Base-by-base conservation (phyloP, 768 basidiomycete species). In the Filobasidium floriforme region DNA sequence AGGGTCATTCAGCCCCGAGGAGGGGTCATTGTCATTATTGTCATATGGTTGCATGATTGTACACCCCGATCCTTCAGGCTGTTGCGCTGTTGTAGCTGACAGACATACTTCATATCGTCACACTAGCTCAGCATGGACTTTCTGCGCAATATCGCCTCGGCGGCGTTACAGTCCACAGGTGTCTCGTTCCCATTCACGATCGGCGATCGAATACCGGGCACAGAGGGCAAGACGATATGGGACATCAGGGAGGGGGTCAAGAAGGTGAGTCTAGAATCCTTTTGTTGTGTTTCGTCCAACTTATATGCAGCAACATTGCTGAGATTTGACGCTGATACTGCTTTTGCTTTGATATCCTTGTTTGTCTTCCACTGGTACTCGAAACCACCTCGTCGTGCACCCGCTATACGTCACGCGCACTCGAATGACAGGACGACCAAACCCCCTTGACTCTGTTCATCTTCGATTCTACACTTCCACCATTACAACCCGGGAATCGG, bases 391-490 rank as follows among this genome's bases (percentile, higher is more conserved):
- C n/a, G n/a, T n/a, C n/a, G n/a, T n/a, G n/a, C n/a, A n/a, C n/a
- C n/a, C n/a, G n/a, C n/a, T n/a, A n/a, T n/a, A n/a, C n/a, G n/a
- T n/a, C n/a, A n/a, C n/a, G n/a, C n/a, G n/a, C n/a, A n/a, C n/a
- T n/a, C n/a, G n/a, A n/a, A n/a, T n/a, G n/a, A n/a, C 76, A 97
- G 94, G 96, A 98, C 73, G 96, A 97, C 75, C 85, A 86, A 15
- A 86, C 84, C 59, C 82, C 80, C 14, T 87, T 96, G 5, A 96
- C 94, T 0, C 83, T 99, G 46, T 99, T 99, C 78, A 88, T 91
- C 75, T 98, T 92, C 73, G 90, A 93, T 73, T 71, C 73, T 51
- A 75, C 75, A 0, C 66, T 69, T 26, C 74, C 69, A 24, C 79
- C 73, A 32, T 67, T 71, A 29, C 78, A 76, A 67, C 70, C 75